These are phyloP conservation scores for Floccularia luteovirens DNA, from an alignment of 768 basidiomycete species.

Conservation along the genomic window DNA sequence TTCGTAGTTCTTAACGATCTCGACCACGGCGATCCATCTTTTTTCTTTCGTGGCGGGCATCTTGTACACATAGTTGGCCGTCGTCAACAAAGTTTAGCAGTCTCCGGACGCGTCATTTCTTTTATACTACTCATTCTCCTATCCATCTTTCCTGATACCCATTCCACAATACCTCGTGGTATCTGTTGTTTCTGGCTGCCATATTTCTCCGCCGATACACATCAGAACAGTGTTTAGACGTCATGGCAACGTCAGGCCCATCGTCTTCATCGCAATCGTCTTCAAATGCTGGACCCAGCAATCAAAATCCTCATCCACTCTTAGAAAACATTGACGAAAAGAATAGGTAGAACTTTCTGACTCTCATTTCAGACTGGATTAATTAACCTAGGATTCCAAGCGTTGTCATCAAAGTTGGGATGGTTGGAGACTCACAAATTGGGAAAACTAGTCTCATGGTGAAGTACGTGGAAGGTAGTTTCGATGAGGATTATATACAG, in stretches of 20 bases:
- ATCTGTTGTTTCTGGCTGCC: conserved; percentile 10
- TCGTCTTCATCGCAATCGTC: conserved; percentile 37
- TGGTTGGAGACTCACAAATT: conserved; percentile 99
- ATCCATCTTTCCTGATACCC: conserved; percentile 12
- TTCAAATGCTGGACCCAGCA: conserved; percentile 40
- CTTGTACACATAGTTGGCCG: conserved; percentile 24
- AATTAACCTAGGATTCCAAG: conserved; percentile 24
- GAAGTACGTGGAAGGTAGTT: conserved; percentile 98
- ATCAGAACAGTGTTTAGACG: conserved; percentile 14
- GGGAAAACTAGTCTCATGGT: conserved; percentile 99
- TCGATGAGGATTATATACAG: conserved; percentile 99
- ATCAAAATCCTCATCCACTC: conserved; percentile 40
- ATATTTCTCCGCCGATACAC: conserved; percentile 10
- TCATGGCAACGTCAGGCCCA: conserved; percentile 46
- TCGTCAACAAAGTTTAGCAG: conserved; percentile 13
- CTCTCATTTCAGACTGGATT: background rate
- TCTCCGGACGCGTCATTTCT: conserved; percentile 28
- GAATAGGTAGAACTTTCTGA: conserved; percentile 42
- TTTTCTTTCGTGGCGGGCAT: conserved; percentile 19
- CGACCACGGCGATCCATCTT: conserved; percentile 18
- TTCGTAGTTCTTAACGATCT: no score
- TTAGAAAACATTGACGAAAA: conserved; percentile 65
- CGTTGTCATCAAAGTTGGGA: conserved; percentile 97
- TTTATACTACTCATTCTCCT: conserved; percentile 20
- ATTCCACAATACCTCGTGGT: conserved; percentile 5